Percentiles rank a stretch among this genome's conserved stretches.
Conservation (phyloP, 2,329 filamentous ascomycete species). For the Curvularia lunata region DNA sequence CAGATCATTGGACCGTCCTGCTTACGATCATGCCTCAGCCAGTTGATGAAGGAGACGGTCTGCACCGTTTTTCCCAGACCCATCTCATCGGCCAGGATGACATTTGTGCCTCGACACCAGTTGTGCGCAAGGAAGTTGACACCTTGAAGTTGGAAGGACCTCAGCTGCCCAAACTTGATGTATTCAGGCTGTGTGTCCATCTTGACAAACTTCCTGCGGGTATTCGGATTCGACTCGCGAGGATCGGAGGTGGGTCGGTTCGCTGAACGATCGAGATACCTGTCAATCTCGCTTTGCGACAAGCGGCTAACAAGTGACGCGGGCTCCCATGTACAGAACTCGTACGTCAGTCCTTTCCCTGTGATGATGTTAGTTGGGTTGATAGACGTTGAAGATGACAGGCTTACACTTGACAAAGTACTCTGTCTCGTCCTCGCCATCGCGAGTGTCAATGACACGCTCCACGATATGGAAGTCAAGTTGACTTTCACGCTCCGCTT, state of each 20-base stretch:
- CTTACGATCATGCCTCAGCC: conserved; percentile 85
- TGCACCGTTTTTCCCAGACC: conserved; percentile 97
- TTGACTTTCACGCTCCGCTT: conserved; percentile 85
- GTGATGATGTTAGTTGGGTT: conserved; percentile 29
- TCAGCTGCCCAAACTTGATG: conserved; percentile 81
- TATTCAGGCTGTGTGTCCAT: conserved; percentile 87
- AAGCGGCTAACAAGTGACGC: conserved; percentile 75
- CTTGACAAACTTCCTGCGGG: conserved; percentile 59
- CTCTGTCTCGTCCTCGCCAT: conserved; percentile 79
- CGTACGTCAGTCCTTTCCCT: conserved; percentile 88
- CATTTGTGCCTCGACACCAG: conserved; percentile 92
- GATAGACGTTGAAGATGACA: conserved; percentile 9
- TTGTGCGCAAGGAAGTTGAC: conserved; percentile 96
- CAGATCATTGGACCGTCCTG: conserved; percentile 97
- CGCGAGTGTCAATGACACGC: conserved; percentile 82
- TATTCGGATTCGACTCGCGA: conserved; percentile 75
- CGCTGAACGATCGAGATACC: conserved; percentile 82
- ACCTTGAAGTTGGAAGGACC: conserved; percentile 91
- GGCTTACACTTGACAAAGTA: conserved; percentile 88
- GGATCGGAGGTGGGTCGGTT: conserved; percentile 82
- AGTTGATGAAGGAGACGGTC: conserved; percentile 95
- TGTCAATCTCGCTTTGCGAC: conserved; percentile 89
- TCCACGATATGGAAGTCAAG: conserved; percentile 93
- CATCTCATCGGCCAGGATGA: conserved; percentile 98
- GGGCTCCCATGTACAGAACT: conserved; percentile 92